A percentile compares a stretch with the other conserved stretches of the same genome.
Conservation (phyloP, 2,329 filamentous ascomycete species). For the Zymoseptoria tritici region DNA sequence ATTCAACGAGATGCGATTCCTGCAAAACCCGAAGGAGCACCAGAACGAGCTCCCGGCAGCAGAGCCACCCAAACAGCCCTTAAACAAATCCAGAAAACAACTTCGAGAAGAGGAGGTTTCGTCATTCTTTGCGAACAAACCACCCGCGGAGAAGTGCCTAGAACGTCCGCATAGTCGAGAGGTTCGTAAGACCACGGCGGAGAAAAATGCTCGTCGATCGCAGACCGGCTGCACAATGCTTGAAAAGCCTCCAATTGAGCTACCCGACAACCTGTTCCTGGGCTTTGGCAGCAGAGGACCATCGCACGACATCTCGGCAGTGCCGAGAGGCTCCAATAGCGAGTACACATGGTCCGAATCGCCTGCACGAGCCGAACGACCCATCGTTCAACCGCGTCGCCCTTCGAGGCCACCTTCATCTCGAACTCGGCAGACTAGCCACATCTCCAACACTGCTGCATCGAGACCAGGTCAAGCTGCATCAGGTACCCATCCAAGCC, state of each 20-base stretch:
- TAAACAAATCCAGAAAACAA: conserved; percentile 27
- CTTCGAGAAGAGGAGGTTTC: conserved; percentile 38
- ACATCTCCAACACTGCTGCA: background rate
- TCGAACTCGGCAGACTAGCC: background rate
- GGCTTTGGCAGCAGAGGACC: conserved; percentile 32
- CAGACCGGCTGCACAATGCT: conserved; percentile 2
- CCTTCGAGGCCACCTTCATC: background rate
- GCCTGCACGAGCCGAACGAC: conserved; percentile 12
- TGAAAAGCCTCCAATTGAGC: conserved; percentile 23
- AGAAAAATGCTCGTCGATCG: background rate
- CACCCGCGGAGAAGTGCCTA: conserved; percentile 6
- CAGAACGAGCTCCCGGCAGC: conserved; percentile 18
- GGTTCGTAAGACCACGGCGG: background rate
- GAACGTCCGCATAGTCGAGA: background rate
- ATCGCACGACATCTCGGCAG: conserved; percentile 10
- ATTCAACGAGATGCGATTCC: conserved; percentile 46
- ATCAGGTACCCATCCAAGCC: background rate
- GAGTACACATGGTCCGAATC: conserved; percentile 40
- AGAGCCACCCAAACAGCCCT: conserved; percentile 25
- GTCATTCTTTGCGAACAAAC: conserved; percentile 36
- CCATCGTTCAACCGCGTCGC: conserved; percentile 8
- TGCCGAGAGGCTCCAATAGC: conserved; percentile 24
- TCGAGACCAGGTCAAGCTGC: background rate
- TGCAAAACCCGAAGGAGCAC: conserved; percentile 32
- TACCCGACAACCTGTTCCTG: conserved; percentile 31